Evolutionary conservation across 1,139 yeast genomes (phyloP).

Genomic region (Nadsonia commutata): DNA sequence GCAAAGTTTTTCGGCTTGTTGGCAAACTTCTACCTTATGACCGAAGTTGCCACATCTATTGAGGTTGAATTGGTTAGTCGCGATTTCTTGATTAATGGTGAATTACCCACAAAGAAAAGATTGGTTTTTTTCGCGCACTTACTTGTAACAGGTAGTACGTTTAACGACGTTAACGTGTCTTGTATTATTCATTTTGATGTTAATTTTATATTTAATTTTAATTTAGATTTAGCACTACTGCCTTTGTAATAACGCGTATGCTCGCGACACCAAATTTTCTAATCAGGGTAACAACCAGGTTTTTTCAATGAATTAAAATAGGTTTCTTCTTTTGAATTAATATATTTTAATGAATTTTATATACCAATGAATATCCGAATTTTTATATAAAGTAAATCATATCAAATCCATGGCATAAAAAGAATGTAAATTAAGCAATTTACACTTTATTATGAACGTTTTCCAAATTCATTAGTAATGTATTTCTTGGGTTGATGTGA

Average conservation of each 20-base stretch:
- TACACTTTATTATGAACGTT: too few relatives aligned
- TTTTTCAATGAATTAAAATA: too few relatives aligned
- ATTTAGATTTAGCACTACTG: neutral
- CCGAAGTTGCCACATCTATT: conserved; percentile 79
- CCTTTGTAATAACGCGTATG: neutral
- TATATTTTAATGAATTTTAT: too few relatives aligned
- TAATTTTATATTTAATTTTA: neutral
- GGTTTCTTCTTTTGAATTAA: neutral
- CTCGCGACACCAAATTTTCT: neutral
- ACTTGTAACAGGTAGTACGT: conserved; percentile 12
- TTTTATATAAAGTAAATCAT: too few relatives aligned
- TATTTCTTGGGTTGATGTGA: too few relatives aligned
- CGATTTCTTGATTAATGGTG: neutral
- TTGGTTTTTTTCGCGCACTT: too few relatives aligned
- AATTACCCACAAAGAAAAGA: neutral
- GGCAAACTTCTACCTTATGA: conserved; percentile 80
- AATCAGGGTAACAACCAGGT: neutral
- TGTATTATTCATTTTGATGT: neutral
- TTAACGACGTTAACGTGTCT: neutral
- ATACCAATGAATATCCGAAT: too few relatives aligned
- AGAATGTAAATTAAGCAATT: too few relatives aligned
- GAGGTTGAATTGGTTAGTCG: neutral
- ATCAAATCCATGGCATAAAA: too few relatives aligned
- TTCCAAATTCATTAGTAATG: too few relatives aligned
- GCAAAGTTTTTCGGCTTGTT: conserved; percentile 71